Evolutionary conservation across 305 asterid genomes (phyloP), one percentile per base, ranked within the genome.

Genomic region (Solanum chacoense): DNA sequence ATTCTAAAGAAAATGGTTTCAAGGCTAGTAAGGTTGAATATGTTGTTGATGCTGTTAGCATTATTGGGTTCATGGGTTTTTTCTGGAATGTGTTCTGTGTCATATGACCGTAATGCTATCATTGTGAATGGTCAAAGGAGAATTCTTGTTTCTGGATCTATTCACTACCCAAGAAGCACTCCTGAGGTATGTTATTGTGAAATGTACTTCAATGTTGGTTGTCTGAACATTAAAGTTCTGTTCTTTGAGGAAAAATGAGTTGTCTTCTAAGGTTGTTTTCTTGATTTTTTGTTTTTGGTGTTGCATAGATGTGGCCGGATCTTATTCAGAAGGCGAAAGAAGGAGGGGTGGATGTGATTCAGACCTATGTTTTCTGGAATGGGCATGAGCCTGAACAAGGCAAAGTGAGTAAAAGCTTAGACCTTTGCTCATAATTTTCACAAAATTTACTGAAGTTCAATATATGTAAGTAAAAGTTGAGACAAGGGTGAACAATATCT

Each of bases 351-450:
- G 91, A 90, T 90, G 91, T 90, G 24, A 85, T 90, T 29, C 87
- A 87, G 79, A 91, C 92, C 1, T 91, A 91, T 89, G 92, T 91
- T 85, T 91, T 91, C 90, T 91, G 89, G 92, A 89, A 91, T 89
- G 91, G 90, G n/a, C 91, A 91, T 89, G 92, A 91, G 26, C 91
- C 91, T 76, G 84, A 89, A 63, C 90, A 71, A 67, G 90, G 90
- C 86, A 89, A 88, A 88, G 92, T 89, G 87, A 84, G 83, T 24
- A 34, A 4, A 11, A 75, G 10, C 11, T 24, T 24, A 31, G 12
- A 14, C 35, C 22, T 85, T 50, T 37, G 34, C 7, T 24, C 22
- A 37, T 78, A n/a, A 37, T 78, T 78, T n/a, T 3, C 63, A n/a
- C 7, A n/a, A 75, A 37, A 37, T 78, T 78, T 24, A 78, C 85